Base-by-base conservation (phyloP, 345 rosid genomes). In the Excoecaria agallocha region DNA sequence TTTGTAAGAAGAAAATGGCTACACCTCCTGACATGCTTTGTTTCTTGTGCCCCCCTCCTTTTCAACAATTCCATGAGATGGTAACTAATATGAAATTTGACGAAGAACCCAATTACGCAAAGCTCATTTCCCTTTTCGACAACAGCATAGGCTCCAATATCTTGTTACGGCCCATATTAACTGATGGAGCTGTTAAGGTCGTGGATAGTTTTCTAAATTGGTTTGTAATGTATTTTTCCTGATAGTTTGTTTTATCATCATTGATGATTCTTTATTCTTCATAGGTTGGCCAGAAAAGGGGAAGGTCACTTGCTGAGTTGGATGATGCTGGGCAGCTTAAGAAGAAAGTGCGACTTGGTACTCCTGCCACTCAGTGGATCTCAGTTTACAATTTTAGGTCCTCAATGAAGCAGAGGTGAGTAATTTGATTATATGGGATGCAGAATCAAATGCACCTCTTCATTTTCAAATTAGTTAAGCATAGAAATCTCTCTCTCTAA, bases 161-260 rank as follows among this genome's bases (percentile, higher is more conserved):
- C 20, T 3, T 55, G 30, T 39, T 51, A 39, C 68, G 79, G 12
- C 79, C 79, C 9, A 76, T 76, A 22, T 52, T 69, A 43, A 76
- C 74, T 50, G 79, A 76, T 76, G 79, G 79, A 51, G 79, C 79
- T 70, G 60, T 69, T 49, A 76, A 76, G 79, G 79, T 76, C 48
- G 39, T 74, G 8, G 43, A 3, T n/a, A 65, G 16, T 67, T 39
- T 24, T 50, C 16, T 68, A 67, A 4, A 49, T 46, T 69, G 22
- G 8, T 15, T 45, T 57, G 16, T 19, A 30, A 30, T 59, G 41
- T 57, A 30, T 49, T 45, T 68, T 37, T 12, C 1, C 4, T 59
- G n/a, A n/a, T 63, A 37, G 24, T 63, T 17, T 63, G 49, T 67
- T 43, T 16, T 19, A 39, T 37, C 38, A 11, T 60, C 10, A 49